Base-by-base conservation (phyloP, 2,329 filamentous ascomycete species). In the Pseudocercospora ulei region DNA sequence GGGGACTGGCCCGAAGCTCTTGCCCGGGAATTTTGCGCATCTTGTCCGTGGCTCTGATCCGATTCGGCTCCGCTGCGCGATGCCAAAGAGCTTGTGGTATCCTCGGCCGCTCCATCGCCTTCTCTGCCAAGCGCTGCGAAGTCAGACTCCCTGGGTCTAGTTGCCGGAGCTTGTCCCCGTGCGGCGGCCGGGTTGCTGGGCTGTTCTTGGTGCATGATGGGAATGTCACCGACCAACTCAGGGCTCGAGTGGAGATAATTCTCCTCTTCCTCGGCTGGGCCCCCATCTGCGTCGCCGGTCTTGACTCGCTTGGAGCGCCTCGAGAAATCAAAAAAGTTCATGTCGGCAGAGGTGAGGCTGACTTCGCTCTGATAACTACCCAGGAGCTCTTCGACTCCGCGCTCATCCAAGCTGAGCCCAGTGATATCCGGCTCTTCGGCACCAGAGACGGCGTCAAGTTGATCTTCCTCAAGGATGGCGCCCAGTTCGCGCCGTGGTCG, bases 381-480 rank as follows among this genome's bases (percentile, higher is more conserved):
- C 8, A 33, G 8, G 31, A 25, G 26, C 16, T 30, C n/a, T 35
- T 52, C 29, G 11, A 20, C 16, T 7, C 39, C 37, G 19, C 47
- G 59, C 39, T 78, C 74, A 14, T 69, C 55, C 1, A 84, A 62
- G 43, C 74, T 82, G 16, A 84, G 63, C 46, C 79, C 76, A 0
- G 78, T 80, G 1, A 78, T 72, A 44, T 68, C 62, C 17, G 65
- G 51, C 16, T 64, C 63, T 7, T 64, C 20, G 1, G 75, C 73
- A 43, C 66, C 62, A 16, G 64, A 47, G 11, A 62, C 62, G 4
- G 64, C 64, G n/a, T 67, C 67, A n/a, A 76, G 62, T 9, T 75
- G 68, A 12, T 68, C 69, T 31, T 81, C 77, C 50, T 83, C 67
- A 38, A 65, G 62, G 35, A 70, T 69, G 3, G 60, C 62, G 28